These are phyloP conservation scores for Gamsiella multidivaricata DNA, from an alignment of 192 early-diverging fungal species.

Conservation along the genomic window DNA sequence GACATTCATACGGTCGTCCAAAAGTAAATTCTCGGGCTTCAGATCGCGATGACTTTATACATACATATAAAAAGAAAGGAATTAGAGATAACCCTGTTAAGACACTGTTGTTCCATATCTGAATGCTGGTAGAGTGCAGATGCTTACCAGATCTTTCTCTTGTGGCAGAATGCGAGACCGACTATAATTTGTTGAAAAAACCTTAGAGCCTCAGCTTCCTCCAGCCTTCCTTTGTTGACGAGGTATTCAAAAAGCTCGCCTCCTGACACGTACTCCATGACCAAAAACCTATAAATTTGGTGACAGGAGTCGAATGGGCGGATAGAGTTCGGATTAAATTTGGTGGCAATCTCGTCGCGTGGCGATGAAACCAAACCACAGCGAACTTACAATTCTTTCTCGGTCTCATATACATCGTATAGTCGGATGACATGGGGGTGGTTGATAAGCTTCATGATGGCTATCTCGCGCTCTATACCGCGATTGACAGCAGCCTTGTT, in stretches of 20 bases:
- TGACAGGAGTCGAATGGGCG: neutral
- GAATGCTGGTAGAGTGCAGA: too few species aligned
- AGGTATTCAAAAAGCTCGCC: constrained; percentile 85
- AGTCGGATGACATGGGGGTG: constrained; percentile 65
- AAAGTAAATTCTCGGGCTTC: constrained; percentile 70
- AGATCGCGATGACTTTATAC: constrained; percentile 77
- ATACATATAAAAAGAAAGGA: neutral
- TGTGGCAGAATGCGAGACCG: constrained; percentile 73
- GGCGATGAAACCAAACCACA: neutral
- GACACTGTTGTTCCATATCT: too few species aligned
- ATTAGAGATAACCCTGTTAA: too few species aligned
- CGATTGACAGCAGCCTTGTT: constrained; percentile 58
- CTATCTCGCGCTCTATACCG: constrained; percentile 65
- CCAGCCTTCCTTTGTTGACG: constrained; percentile 55
- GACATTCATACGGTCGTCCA: constrained; percentile 58
- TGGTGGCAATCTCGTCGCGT: constrained; percentile 4
- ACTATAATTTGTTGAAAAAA: constrained; percentile 69
- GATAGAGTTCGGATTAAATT: neutral
- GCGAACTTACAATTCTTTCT: constrained; percentile 44
- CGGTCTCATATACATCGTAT: constrained; percentile 63
- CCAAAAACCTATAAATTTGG: constrained; percentile 48
- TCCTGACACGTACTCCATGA: constrained; percentile 77
- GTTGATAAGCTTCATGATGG: constrained; percentile 65
- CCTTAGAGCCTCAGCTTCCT: constrained; percentile 58
- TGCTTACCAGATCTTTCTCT: constrained; percentile 61